These are phyloP conservation scores for Achaetomium macrosporum DNA, from an alignment of 2,329 filamentous ascomycete genomes.

Conservation along the genomic window DNA sequence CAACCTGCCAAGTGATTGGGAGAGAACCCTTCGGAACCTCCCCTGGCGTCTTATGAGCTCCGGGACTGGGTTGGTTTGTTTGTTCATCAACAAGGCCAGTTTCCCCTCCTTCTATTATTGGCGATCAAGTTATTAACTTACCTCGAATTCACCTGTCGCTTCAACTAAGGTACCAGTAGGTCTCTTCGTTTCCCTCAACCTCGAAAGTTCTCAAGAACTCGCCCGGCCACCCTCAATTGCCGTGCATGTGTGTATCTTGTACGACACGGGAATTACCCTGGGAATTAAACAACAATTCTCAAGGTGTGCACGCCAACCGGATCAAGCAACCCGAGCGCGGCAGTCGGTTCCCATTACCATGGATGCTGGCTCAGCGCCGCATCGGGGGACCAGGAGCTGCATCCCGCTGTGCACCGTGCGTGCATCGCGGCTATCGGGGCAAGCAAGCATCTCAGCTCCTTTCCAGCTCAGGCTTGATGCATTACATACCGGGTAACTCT, in stretches of 20 bases:
- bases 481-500: no score
- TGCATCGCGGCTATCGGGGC: not conserved
- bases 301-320: slow-evolving; percentile 3
- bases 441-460: slow-evolving; percentile 4
- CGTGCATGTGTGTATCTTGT: not conserved
- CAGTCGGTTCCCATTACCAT: slow-evolving; percentile 19
- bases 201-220: no score
- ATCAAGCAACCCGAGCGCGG: slow-evolving; percentile 6
- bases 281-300: not conserved
- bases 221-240: not conserved
- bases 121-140: not conserved
- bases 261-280: not conserved
- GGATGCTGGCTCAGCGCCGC: slow-evolving; percentile 10
- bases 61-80: not conserved
- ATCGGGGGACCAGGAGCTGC: slow-evolving; percentile 4
- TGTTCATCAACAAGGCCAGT: slow-evolving; percentile 10
- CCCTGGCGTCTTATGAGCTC: not conserved
- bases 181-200: no score
- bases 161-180: no score
- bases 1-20: not conserved
- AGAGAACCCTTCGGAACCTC: not conserved
- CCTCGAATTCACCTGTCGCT: not conserved
- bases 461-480: not conserved
- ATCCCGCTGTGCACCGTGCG: slow-evolving; percentile 11
- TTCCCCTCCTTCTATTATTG: not conserved